A percentile compares a stretch with the other conserved stretches of the same genome.
Evolutionary conservation across 805 yeast genomes (phyloP).

Genomic region (Starmerella bombicola): DNA sequence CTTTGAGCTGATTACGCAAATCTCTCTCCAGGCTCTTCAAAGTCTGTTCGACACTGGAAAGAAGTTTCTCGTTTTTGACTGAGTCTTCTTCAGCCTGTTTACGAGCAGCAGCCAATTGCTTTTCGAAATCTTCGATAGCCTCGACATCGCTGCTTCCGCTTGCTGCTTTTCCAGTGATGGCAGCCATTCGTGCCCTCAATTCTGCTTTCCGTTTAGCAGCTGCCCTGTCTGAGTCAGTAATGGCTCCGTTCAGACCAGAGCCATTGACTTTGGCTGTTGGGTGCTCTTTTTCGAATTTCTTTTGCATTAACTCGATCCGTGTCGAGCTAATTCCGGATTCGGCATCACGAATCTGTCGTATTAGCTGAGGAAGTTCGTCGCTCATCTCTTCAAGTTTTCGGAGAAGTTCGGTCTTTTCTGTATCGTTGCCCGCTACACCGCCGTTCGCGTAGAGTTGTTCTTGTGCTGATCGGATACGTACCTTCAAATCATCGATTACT

Average conservation of each 20-base stretch:
- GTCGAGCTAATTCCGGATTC: constrained; percentile 58
- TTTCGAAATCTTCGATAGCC: constrained; percentile 43
- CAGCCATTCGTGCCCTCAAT: constrained; percentile 80
- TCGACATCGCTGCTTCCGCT: constrained; percentile 30
- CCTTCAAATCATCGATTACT: constrained; percentile 54
- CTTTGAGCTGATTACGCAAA: constrained; percentile 33
- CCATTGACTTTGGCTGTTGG: constrained; percentile 66
- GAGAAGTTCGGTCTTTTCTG: constrained; percentile 34
- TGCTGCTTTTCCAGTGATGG: constrained; percentile 65
- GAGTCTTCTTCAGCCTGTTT: constrained; percentile 42
- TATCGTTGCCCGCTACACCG: constrained; percentile 16
- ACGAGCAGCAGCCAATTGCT: constrained; percentile 40
- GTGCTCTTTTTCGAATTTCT: constrained; percentile 43
- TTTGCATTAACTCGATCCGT: constrained; percentile 51
- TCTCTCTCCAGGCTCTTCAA: constrained; percentile 51
- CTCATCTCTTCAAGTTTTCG: constrained; percentile 49
- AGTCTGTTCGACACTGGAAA: constrained; percentile 59
- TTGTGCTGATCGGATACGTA: constrained; percentile 41
- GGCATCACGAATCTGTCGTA: constrained; percentile 47
- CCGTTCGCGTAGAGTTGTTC: constrained; percentile 25
- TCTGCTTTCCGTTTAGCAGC: constrained; percentile 70
- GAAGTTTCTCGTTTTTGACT: constrained; percentile 44
- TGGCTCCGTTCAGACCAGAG: constrained; percentile 74
- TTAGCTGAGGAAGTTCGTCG: constrained; percentile 59
- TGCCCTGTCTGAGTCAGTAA: constrained; percentile 71